Evolutionary conservation across 202 grass and related monocot species (phyloP).

Genomic region (Panicum virgatum): DNA sequence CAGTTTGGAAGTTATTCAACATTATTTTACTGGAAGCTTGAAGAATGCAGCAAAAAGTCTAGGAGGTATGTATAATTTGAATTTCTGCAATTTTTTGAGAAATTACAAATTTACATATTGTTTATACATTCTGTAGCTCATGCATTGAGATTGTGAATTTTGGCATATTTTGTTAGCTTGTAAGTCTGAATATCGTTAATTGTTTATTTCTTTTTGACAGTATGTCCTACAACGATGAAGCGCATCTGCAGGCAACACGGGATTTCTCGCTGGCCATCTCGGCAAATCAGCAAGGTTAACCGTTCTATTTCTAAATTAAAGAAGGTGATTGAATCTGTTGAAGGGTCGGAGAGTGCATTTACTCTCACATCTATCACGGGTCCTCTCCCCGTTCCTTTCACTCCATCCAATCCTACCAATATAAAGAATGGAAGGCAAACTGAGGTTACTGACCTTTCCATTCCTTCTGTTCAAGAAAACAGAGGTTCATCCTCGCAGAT

Average conservation of each 20-base stretch:
- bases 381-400: slow-evolving; percentile 63
- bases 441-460: slow-evolving; percentile 45
- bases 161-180: background rate
- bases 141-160: background rate
- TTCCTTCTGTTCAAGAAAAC: slow-evolving; percentile 20
- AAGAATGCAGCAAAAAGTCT: slow-evolving; percentile 94
- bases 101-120: background rate
- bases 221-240: slow-evolving; percentile 98
- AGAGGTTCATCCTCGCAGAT: slow-evolving; percentile 35
- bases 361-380: slow-evolving; percentile 70
- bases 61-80: slow-evolving; percentile 53
- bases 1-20: slow-evolving; percentile 89
- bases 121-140: background rate
- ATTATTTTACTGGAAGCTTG: slow-evolving; percentile 89
- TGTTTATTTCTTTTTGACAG: slow-evolving; percentile 48
- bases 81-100: background rate
- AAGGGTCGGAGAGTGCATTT: slow-evolving; percentile 64
- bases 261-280: slow-evolving; percentile 91
- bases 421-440: slow-evolving; percentile 46
- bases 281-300: slow-evolving; percentile 96
- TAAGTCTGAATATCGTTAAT: background rate
- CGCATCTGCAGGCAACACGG: slow-evolving; percentile 95
- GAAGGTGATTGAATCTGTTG: slow-evolving; percentile 91
- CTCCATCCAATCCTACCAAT: slow-evolving; percentile 54
- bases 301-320: slow-evolving; percentile 92